Percentiles rank a stretch among this genome's conserved stretches.
Conservation (phyloP, 768 basidiomycete species). For the Strobilomyces confusus region DNA sequence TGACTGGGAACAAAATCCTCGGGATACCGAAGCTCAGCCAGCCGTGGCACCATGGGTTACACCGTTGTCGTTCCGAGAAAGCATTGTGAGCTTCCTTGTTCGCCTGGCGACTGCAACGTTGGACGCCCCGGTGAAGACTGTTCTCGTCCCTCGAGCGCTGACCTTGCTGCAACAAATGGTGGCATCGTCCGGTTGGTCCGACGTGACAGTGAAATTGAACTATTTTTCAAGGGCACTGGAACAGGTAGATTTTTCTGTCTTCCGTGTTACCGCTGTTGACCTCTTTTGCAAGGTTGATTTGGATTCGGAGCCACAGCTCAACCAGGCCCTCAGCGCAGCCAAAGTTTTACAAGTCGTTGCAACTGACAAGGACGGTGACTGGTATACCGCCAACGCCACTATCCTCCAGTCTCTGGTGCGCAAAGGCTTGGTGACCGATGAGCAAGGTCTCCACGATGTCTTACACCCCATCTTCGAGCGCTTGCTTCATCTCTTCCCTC, state of each 20-base stretch:
- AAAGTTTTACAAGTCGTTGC: slow-evolving; percentile 87
- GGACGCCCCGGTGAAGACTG: slow-evolving; percentile 37
- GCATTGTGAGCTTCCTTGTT: slow-evolving; percentile 93
- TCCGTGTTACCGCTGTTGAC: not conserved
- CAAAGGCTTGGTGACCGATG: slow-evolving; percentile 81
- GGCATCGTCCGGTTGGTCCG: slow-evolving; percentile 80
- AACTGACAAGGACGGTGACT: slow-evolving; percentile 75
- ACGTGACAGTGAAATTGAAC: slow-evolving; percentile 86
- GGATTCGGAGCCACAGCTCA: slow-evolving; percentile 56
- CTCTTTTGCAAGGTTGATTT: slow-evolving; percentile 58
- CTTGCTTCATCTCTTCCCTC: slow-evolving; percentile 70
- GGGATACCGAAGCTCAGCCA: slow-evolving; percentile 26
- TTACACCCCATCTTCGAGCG: slow-evolving; percentile 80
- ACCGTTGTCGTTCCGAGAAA: slow-evolving; percentile 78
- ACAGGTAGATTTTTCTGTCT: slow-evolving; percentile 43
- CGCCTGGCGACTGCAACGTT: slow-evolving; percentile 73
- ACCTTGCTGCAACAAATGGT: slow-evolving; percentile 72
- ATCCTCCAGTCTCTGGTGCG: slow-evolving; percentile 80
- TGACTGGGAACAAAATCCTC: slow-evolving; percentile 80
- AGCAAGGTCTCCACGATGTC: slow-evolving; percentile 73
- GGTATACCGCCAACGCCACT: slow-evolving; percentile 70
- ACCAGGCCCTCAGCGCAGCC: slow-evolving; percentile 72
- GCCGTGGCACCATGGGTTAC: slow-evolving; percentile 56
- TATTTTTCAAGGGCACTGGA: slow-evolving; percentile 86
- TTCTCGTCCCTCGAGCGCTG: slow-evolving; percentile 60